Percentiles rank a stretch among this genome's conserved stretches.
These are phyloP conservation scores for Phytophthora hibernalis DNA, from an alignment of 352 stramenopile species.

Conservation along the genomic window DNA sequence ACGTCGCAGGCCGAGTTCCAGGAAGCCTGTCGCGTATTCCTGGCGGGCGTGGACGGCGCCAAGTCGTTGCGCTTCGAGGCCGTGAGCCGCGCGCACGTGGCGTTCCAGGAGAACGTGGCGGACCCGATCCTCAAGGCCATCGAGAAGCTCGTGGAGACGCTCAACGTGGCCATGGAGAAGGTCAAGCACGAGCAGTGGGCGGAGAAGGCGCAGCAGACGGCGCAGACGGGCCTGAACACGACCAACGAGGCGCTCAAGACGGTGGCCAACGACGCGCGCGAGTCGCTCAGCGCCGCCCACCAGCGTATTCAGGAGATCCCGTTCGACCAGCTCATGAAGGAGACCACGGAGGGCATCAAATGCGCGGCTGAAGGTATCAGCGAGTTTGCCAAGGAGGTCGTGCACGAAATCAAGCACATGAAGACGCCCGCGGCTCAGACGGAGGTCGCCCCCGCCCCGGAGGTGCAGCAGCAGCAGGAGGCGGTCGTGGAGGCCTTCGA, in stretches of 20 bases:
- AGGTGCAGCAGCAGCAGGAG: conserved; percentile 40
- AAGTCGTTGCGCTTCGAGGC: conserved; percentile 77
- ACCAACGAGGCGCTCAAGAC: conserved; percentile 74
- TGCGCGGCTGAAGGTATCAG: conserved; percentile 73
- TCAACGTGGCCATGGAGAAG: conserved; percentile 83
- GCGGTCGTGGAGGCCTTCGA: conserved; percentile 38
- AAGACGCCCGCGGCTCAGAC: conserved; percentile 36
- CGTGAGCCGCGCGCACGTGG: conserved; percentile 61
- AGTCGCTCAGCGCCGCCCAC: conserved; percentile 57
- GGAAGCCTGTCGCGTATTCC: conserved; percentile 68
- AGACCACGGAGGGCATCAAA: conserved; percentile 84
- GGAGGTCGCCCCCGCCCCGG: conserved; percentile 39
- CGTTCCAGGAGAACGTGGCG: conserved; percentile 83
- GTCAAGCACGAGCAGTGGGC: conserved; percentile 85
- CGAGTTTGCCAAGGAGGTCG: conserved; percentile 80
- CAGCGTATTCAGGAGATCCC: conserved; percentile 82
- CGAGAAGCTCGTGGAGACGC: conserved; percentile 81
- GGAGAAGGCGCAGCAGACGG: conserved; percentile 55
- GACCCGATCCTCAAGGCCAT: conserved; percentile 84
- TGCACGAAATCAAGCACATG: conserved; percentile 75
- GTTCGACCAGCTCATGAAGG: conserved; percentile 84
- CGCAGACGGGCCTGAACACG: conserved; percentile 59
- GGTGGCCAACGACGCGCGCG: conserved; percentile 60
- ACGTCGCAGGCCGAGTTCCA: conserved; percentile 72
- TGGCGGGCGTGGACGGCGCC: conserved; percentile 35